Conservation (phyloP, 495 filamentous ascomycete genomes). For the Sordaria brevicollis region DNA sequence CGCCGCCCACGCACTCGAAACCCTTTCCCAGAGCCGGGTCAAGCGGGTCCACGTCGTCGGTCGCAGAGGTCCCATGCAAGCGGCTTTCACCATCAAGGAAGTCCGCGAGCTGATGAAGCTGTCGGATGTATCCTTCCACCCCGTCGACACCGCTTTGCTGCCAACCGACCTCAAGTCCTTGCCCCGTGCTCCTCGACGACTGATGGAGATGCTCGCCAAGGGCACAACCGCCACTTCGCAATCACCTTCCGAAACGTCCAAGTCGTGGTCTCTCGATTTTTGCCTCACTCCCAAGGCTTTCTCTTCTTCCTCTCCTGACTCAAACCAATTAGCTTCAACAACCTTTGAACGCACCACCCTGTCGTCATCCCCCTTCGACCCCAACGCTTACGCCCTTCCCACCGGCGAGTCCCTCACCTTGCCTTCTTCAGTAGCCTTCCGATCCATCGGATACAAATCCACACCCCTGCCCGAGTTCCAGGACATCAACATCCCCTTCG, state of each 20-base stretch:
- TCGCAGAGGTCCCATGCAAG: conserved; percentile 81
- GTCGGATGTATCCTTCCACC: conserved; percentile 59
- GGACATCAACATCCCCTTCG: conserved; percentile 72
- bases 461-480: conserved; percentile 63
- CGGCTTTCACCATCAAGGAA: conserved; percentile 91
- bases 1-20: conserved; percentile 67
- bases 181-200: conserved; percentile 60
- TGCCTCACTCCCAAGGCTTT: conserved; percentile 67
- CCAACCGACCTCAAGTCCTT: conserved; percentile 53
- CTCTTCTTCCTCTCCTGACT: conserved; percentile 25
- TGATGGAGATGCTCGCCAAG: conserved; percentile 71
- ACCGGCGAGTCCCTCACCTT: conserved; percentile 33
- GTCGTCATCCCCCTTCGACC: conserved; percentile 33
- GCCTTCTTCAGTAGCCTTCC: conserved; percentile 62
- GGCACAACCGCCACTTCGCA: conserved; percentile 31
- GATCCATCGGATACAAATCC: conserved; percentile 87
- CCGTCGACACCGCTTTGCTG: conserved; percentile 52
- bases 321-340: conserved; percentile 40
- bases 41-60: conserved; percentile 78
- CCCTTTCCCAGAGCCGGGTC: conserved; percentile 60
- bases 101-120: conserved; percentile 76
- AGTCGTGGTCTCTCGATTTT: conserved; percentile 77
- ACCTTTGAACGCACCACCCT: conserved; percentile 55
- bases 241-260: conserved; percentile 16
- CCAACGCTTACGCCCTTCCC: conserved; percentile 40